Conservation (phyloP, 257 asterid genomes). For the Jaltomata sinuosa region DNA sequence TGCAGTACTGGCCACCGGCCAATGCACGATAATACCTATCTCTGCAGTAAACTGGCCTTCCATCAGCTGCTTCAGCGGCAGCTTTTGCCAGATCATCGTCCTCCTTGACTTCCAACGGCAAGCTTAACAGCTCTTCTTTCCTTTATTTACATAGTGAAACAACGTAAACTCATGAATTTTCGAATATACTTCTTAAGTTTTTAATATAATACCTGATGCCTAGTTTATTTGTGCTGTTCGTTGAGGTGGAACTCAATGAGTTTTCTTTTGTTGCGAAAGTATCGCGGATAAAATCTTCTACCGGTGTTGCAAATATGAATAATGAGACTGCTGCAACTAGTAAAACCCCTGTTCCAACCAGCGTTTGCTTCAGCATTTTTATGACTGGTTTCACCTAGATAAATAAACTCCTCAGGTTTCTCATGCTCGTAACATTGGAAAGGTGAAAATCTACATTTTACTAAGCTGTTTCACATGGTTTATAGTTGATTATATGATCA, state of each 20-base stretch:
- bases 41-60: conserved; percentile 79
- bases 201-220: conserved; percentile 39
- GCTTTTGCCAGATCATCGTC: conserved; percentile 85
- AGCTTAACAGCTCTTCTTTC: conserved; percentile 70
- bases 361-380: conserved; percentile 81
- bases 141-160: conserved; percentile 8
- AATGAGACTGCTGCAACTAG: too few species aligned
- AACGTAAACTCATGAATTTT: background rate
- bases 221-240: conserved; percentile 28
- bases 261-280: conserved; percentile 30
- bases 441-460: background rate
- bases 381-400: conserved; percentile 81
- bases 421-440: background rate
- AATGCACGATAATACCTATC: conserved; percentile 70
- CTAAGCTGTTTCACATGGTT: background rate
- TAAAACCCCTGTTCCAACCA: conserved; percentile 88
- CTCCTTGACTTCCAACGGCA: conserved; percentile 58
- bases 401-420: conserved; percentile 7
- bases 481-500: background rate
- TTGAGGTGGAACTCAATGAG: conserved; percentile 35
- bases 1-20: conserved; percentile 84
- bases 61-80: conserved; percentile 70
- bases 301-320: conserved; percentile 73
- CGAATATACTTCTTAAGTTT: too few species aligned
- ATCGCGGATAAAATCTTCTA: conserved; percentile 54